These are phyloP conservation scores for Podospora australis DNA, from an alignment of 495 filamentous ascomycete genomes.

Conservation along the genomic window DNA sequence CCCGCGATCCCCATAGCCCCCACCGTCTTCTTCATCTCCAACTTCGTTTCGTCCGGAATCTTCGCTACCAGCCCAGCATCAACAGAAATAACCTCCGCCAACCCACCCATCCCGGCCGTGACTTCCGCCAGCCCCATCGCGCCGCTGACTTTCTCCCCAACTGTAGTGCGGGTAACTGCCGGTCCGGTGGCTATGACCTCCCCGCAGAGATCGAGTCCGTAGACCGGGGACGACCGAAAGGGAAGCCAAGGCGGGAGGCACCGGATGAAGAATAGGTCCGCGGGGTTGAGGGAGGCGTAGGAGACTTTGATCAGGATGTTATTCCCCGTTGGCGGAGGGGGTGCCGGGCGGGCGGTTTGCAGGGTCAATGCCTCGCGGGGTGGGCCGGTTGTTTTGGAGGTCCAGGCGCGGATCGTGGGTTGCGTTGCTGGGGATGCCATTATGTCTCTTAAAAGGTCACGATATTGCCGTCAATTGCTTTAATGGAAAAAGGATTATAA, in stretches of 20 bases:
- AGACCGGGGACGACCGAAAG: slow-evolving; percentile 21
- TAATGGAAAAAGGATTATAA: too few relatives aligned
- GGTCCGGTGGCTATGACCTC: slow-evolving; percentile 24
- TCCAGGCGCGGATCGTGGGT: background rate
- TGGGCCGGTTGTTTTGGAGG: background rate
- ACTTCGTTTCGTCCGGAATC: slow-evolving; percentile 9
- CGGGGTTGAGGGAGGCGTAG: slow-evolving; percentile 39
- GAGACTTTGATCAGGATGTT: slow-evolving; percentile 31
- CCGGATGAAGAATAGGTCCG: slow-evolving; percentile 29
- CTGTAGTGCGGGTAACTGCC: background rate
- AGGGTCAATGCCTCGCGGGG: background rate
- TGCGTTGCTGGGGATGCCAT: too few relatives aligned
- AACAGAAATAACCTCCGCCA: slow-evolving; percentile 18
- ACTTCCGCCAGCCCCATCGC: slow-evolving; percentile 20
- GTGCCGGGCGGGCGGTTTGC: slow-evolving; percentile 3
- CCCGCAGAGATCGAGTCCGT: slow-evolving; percentile 41
- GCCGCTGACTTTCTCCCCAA: slow-evolving; percentile 28
- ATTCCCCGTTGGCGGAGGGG: background rate
- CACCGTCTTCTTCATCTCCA: slow-evolving; percentile 17
- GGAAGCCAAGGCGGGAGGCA: slow-evolving; percentile 27
- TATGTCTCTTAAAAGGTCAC: too few relatives aligned
- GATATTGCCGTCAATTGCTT: too few relatives aligned
- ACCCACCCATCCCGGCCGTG: slow-evolving; percentile 16
- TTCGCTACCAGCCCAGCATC: slow-evolving; percentile 12
- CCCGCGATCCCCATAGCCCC: slow-evolving; percentile 33